Conservation (phyloP, 345 rosid species). For the Passiflora organensis region DNA sequence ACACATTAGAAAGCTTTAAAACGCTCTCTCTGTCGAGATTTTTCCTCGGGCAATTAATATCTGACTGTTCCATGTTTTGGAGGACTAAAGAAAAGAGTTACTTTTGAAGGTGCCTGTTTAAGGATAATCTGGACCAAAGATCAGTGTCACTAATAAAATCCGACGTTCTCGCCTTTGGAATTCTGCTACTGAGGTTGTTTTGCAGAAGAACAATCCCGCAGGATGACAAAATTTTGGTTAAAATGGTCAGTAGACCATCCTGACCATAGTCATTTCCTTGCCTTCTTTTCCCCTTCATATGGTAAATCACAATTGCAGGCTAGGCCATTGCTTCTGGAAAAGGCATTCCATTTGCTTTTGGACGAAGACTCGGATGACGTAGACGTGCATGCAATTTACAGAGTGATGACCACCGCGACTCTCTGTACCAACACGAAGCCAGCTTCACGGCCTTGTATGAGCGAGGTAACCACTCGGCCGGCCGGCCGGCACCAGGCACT, state of each 20-base stretch:
- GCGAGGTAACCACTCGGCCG: conserved; percentile 21
- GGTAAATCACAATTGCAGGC: conserved; percentile 23
- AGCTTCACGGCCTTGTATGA: conserved; percentile 23
- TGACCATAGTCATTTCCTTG: background rate
- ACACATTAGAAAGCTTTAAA: too few relatives aligned
- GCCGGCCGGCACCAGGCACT: background rate
- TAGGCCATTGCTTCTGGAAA: conserved; percentile 28
- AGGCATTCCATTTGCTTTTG: conserved; percentile 35
- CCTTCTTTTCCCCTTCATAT: background rate
- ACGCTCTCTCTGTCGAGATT: background rate
- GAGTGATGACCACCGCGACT: conserved; percentile 37
- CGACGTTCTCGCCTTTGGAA: conserved; percentile 34
- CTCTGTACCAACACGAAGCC: conserved; percentile 30
- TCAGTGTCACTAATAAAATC: conserved; percentile 18
- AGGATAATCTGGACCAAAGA: conserved; percentile 14
- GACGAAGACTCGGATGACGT: conserved; percentile 28
- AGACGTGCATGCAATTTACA: conserved; percentile 35
- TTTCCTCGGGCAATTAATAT: background rate
- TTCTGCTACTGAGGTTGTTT: conserved; percentile 37
- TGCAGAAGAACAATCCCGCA: conserved; percentile 26
- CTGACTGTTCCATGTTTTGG: background rate
- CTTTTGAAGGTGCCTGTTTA: conserved; percentile 11
- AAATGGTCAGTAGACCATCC: conserved; percentile 29
- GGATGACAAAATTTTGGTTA: conserved; percentile 30
- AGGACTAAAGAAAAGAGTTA: background rate